phyloP scores from a whole-genome alignment of 768 basidiomycete species.

The Russula ochroleuca region DNA sequence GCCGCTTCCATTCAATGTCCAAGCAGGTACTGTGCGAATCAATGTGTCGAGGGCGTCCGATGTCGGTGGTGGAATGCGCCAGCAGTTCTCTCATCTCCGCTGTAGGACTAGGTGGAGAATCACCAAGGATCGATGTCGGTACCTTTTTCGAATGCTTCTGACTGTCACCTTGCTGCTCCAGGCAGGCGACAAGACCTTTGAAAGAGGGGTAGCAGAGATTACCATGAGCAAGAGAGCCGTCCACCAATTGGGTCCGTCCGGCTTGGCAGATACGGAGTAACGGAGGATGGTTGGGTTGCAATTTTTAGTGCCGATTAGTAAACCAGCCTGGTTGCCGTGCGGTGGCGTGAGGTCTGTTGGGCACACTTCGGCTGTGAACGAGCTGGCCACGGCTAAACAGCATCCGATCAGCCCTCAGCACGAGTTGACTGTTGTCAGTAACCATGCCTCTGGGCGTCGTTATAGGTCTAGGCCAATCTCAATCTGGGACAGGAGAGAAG shows the following conservation, averaged over 20 bases:
- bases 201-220: constrained; percentile 11
- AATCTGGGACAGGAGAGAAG: constrained; percentile 1
- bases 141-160: constrained; percentile 13
- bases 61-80: constrained; percentile 14
- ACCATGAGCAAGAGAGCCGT: background rate
- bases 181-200: constrained; percentile 3
- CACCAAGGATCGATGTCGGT: background rate
- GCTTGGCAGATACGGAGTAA: constrained; percentile 2
- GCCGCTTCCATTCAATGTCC: constrained; percentile 5
- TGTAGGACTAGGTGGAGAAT: background rate
- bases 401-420: constrained; percentile 19
- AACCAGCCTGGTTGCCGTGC: constrained; percentile 13
- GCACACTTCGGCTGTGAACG: constrained; percentile 10
- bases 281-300: background rate
- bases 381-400: constrained; percentile 13
- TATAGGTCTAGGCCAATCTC: constrained; percentile 4
- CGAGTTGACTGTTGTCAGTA: constrained; percentile 5
- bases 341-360: constrained; percentile 10
- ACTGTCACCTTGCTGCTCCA: constrained; percentile 10
- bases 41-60: constrained; percentile 4
- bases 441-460: constrained; percentile 9
- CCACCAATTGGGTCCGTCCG: constrained; percentile 1
- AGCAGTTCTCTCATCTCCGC: constrained; percentile 19
- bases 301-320: constrained; percentile 19
- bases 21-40: background rate